phyloP scores from a whole-genome alignment of 371 early-diverging fungal genomes.

The Vairimorpha ceranae region DNA sequence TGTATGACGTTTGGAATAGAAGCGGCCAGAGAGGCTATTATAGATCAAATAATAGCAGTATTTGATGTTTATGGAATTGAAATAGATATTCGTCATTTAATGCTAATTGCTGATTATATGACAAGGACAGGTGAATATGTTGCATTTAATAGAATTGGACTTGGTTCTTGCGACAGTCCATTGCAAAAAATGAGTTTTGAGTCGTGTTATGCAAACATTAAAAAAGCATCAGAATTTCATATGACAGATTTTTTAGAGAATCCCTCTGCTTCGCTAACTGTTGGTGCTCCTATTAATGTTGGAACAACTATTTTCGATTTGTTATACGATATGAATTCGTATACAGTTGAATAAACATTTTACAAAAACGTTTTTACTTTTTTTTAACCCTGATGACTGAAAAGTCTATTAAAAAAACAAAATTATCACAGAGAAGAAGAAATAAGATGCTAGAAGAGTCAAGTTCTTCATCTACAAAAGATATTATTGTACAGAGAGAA shows the following conservation, averaged over 20 bases:
- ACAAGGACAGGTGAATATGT: slow-evolving; percentile 46
- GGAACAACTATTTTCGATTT: slow-evolving; percentile 80
- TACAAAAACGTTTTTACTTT: too few species aligned
- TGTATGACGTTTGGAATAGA: slow-evolving; percentile 91
- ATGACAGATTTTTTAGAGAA: slow-evolving; percentile 70
- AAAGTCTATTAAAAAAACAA: too few species aligned
- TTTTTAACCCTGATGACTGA: too few species aligned
- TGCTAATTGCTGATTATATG: slow-evolving; percentile 97
- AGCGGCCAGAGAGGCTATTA: slow-evolving; percentile 84
- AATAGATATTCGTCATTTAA: slow-evolving; percentile 87
- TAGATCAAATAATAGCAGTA: slow-evolving; percentile 83
- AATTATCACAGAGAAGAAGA: too few species aligned
- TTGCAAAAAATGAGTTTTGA: slow-evolving; percentile 60
- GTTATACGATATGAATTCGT: slow-evolving; percentile 30
- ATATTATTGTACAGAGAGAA: background rate
- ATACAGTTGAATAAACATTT: slow-evolving; percentile 6
- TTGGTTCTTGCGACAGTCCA: slow-evolving; percentile 35
- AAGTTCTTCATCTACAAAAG: background rate
- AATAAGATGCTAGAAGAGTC: background rate
- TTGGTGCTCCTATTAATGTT: slow-evolving; percentile 79
- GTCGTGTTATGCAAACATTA: slow-evolving; percentile 45
- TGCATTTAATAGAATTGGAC: slow-evolving; percentile 42
- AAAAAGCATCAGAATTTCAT: slow-evolving; percentile 32
- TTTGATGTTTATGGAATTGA: slow-evolving; percentile 91
- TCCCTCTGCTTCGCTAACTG: slow-evolving; percentile 79